Evolutionary conservation across 1,284 basidiomycete genomes (phyloP).

Genomic region (Termitomyces sp.): DNA sequence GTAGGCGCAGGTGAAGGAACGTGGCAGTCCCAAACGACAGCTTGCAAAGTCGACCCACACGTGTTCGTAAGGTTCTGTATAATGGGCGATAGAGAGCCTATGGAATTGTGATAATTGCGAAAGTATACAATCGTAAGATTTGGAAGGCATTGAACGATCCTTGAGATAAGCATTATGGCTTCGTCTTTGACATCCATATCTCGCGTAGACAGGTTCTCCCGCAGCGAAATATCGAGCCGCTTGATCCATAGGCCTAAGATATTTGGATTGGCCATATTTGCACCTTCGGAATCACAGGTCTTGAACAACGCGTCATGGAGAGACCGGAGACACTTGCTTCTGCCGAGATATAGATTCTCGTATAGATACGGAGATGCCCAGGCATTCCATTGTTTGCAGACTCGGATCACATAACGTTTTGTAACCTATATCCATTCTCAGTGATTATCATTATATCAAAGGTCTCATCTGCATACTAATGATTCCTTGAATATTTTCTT

Average conservation of each 20-base stretch:
- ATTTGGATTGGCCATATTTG: constrained; percentile 1
- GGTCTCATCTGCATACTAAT: constrained; percentile 8
- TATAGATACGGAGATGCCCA: constrained; percentile 27
- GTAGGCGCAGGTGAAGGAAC: not conserved
- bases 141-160: constrained; percentile 23
- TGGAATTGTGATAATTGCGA: not conserved
- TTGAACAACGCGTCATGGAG: constrained; percentile 20
- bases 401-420: constrained; percentile 30
- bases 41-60: constrained; percentile 10
- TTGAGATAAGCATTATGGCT: constrained; percentile 7
- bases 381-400: constrained; percentile 34
- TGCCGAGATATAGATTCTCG: constrained; percentile 24
- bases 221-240: constrained; percentile 30
- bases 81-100: constrained; percentile 4
- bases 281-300: constrained; percentile 9
- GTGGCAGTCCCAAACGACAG: constrained; percentile 12
- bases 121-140: constrained; percentile 26
- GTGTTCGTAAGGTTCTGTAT: constrained; percentile 10
- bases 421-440: constrained; percentile 20
- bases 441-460: not conserved
- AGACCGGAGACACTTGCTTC: constrained; percentile 18
- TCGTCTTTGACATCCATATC: not conserved
- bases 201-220: constrained; percentile 16
- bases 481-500: constrained; percentile 15
- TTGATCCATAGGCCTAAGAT: constrained; percentile 26